Evolutionary conservation across 352 stramenopile genomes (phyloP), one percentile per base, ranked within the genome.

Genomic region (Globisporangium canariense): DNA sequence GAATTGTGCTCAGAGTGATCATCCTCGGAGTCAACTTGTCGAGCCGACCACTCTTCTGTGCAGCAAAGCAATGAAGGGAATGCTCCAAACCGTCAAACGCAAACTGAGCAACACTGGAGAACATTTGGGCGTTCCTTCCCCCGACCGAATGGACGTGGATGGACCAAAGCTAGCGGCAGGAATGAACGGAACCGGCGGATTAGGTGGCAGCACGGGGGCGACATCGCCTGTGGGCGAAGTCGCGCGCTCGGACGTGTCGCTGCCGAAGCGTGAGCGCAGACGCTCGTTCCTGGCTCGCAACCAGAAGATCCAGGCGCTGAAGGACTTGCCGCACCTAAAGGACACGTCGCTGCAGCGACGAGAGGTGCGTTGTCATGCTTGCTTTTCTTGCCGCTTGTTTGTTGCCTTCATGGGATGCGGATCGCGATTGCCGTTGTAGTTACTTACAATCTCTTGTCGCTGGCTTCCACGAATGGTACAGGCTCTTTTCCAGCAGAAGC

Each of bases 401-500:
- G 4, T n/a, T 47, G 16, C 16, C 14, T 20, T 20, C 13, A 18
- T 20, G 41, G 13, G 16, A 47, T 47, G 41, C 41, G 38, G 49
- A 55, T 36, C 10, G 49, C 1, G 50, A 47, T 56, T 5, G 14
- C 14, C 22, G 50, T 25, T 41, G 20, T 41, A 16, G 14, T 41
- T 56, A 7, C 16, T 59, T 49, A 38, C 25, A 64, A 36, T 60
- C 14, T 47, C 2, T 51, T 16, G 71, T 58, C 66, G 22, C 18
- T 25, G 28, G 13, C 25, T 40, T 30, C 28, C 50, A n/a, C 38
- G 50, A 18, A 25, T 25, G 28, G 22, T 30, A 1, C 54, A 98
- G 83, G 89, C 96, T 63, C 75, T 99, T 4, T 99, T 99, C 69
- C 90, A 98, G 74, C 83, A 97, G 61, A 99, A 99, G 75, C 79